These are phyloP conservation scores for Calonectria hongkongensis DNA, from an alignment of 2,329 filamentous ascomycete genomes.

Conservation along the genomic window DNA sequence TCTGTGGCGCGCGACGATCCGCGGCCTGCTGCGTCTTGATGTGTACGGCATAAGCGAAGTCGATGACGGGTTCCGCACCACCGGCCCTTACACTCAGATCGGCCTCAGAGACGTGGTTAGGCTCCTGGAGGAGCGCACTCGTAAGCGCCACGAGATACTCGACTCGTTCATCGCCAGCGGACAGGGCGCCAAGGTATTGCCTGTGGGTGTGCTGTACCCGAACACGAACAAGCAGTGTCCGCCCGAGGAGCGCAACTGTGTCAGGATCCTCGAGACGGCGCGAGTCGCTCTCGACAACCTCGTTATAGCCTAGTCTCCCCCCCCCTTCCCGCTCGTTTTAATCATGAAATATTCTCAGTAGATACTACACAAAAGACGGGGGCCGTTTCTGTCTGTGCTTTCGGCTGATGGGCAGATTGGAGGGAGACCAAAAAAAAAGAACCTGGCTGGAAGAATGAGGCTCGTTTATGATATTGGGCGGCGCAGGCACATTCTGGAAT, in stretches of 20 bases:
- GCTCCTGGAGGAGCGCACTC: slow-evolving; percentile 71
- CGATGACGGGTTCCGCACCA: slow-evolving; percentile 41
- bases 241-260: slow-evolving; percentile 64
- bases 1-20: slow-evolving; percentile 72
- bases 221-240: slow-evolving; percentile 51
- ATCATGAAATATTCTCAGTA: too few species aligned
- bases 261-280: slow-evolving; percentile 73
- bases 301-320: slow-evolving; percentile 67
- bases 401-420: neutral
- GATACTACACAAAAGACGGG: neutral
- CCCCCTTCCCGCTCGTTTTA: too few species aligned
- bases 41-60: slow-evolving; percentile 70
- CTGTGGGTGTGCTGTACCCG: slow-evolving; percentile 54
- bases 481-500: slow-evolving; percentile 22
- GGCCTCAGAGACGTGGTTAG: slow-evolving; percentile 74
- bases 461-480: slow-evolving; percentile 12
- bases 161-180: slow-evolving; percentile 68
- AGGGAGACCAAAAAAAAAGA: neutral
- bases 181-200: slow-evolving; percentile 50
- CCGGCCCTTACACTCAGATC: slow-evolving; percentile 58
- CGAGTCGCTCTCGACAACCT: slow-evolving; percentile 72
- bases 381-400: neutral
- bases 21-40: slow-evolving; percentile 73
- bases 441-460: neutral
- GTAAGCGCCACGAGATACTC: slow-evolving; percentile 68